Evolutionary conservation across 2,329 filamentous ascomycete genomes (phyloP).

Genomic region (Xylaria digitata): DNA sequence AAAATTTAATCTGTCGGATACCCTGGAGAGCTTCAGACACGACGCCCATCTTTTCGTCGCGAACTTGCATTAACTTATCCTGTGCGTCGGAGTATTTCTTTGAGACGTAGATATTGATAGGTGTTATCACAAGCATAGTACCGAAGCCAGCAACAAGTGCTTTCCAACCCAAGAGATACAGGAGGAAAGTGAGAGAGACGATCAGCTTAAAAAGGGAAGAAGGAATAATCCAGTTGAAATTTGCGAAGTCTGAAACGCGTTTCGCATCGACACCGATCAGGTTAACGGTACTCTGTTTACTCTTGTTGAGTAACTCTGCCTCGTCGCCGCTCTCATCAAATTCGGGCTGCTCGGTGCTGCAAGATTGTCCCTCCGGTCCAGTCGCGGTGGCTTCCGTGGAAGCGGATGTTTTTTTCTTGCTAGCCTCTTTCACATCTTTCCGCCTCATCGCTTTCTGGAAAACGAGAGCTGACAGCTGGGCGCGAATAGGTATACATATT

Average conservation of each 20-base stretch:
- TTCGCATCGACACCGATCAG: slow-evolving; percentile 80
- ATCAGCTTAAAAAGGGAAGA: slow-evolving; percentile 71
- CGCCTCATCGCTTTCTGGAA: slow-evolving; percentile 81
- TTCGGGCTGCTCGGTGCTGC: slow-evolving; percentile 50
- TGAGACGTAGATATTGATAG: slow-evolving; percentile 75
- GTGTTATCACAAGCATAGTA: slow-evolving; percentile 72
- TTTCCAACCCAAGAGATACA: slow-evolving; percentile 78
- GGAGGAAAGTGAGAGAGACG: slow-evolving; percentile 73
- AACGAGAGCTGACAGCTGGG: slow-evolving; percentile 76
- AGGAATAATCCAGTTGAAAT: slow-evolving; percentile 73
- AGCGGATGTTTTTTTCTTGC: slow-evolving; percentile 58
- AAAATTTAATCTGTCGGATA: slow-evolving; percentile 88
- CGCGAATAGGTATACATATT: slow-evolving; percentile 73
- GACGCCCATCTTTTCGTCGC: slow-evolving; percentile 79
- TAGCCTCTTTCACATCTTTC: slow-evolving; percentile 78
- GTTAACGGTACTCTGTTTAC: slow-evolving; percentile 79
- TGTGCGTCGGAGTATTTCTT: slow-evolving; percentile 73
- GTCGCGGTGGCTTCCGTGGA: slow-evolving; percentile 47
- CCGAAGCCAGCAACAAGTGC: slow-evolving; percentile 73
- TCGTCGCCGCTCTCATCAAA: slow-evolving; percentile 59
- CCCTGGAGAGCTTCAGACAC: slow-evolving; percentile 82
- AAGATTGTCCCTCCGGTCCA: slow-evolving; percentile 46
- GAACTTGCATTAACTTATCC: slow-evolving; percentile 77
- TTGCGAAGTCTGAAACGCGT: slow-evolving; percentile 75
- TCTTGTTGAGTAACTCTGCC: slow-evolving; percentile 58